phyloP scores from a whole-genome alignment of 495 filamentous ascomycete genomes.

The Schizothecium vesticola region DNA sequence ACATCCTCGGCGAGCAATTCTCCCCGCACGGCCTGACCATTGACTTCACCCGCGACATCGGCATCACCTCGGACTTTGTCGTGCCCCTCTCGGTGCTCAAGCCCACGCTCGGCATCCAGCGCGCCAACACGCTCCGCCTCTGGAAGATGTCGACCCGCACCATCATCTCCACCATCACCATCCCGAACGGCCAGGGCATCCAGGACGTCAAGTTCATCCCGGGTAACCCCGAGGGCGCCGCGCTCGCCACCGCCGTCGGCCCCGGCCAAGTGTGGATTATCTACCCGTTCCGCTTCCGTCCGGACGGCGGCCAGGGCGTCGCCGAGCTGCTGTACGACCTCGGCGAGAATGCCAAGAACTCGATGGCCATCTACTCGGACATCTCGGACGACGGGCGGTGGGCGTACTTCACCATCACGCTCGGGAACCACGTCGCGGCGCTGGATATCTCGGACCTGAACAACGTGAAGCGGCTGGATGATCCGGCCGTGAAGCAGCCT shows the following conservation, averaged over 20 bases:
- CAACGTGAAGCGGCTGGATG: slow-evolving; percentile 55
- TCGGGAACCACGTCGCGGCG: slow-evolving; percentile 58
- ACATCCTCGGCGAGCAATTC: slow-evolving; percentile 56
- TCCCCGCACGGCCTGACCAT: slow-evolving; percentile 55
- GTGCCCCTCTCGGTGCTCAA: slow-evolving; percentile 56
- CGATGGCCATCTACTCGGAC: slow-evolving; percentile 57
- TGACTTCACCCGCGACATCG: slow-evolving; percentile 52
- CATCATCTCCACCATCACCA: slow-evolving; percentile 57
- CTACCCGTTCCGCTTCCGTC: slow-evolving; percentile 53
- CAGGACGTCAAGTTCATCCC: slow-evolving; percentile 65
- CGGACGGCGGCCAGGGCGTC: slow-evolving; percentile 50
- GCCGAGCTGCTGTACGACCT: slow-evolving; percentile 56
- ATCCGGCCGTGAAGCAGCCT: slow-evolving; percentile 53
- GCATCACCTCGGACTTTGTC: slow-evolving; percentile 59
- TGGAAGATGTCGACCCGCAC: slow-evolving; percentile 49
- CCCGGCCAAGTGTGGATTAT: slow-evolving; percentile 61
- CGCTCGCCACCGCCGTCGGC: slow-evolving; percentile 56
- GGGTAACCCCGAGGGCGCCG: slow-evolving; percentile 52
- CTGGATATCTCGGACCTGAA: slow-evolving; percentile 57
- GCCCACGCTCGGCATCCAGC: slow-evolving; percentile 47
- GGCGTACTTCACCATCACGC: slow-evolving; percentile 57
- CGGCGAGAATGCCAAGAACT: slow-evolving; percentile 50
- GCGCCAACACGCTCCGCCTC: slow-evolving; percentile 53
- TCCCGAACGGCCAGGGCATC: slow-evolving; percentile 55
- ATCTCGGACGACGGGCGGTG: slow-evolving; percentile 55